Evolutionary conservation across 805 yeast species (phyloP).

Genomic region (Geotrichum ghanense): DNA sequence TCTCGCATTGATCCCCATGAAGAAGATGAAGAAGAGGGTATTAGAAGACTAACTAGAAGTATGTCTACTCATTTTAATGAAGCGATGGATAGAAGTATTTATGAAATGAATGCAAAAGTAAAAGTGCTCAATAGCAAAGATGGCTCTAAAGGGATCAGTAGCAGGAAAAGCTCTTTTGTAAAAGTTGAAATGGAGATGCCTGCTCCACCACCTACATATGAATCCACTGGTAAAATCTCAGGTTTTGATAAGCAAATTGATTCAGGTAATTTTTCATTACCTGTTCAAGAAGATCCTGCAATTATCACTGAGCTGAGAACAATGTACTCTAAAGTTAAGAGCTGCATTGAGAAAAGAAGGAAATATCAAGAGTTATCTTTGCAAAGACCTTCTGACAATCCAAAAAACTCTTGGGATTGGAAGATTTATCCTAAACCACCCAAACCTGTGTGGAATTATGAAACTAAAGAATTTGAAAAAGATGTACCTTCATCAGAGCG

Average conservation of each 20-base stretch:
- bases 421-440: conserved; percentile 88
- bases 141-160: conserved; percentile 3
- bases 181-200: conserved; percentile 11
- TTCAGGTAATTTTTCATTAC: not conserved
- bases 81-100: conserved; percentile 51
- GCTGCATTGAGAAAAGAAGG: conserved; percentile 61
- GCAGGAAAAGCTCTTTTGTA: conserved; percentile 7
- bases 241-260: not conserved
- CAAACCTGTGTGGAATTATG: conserved; percentile 68
- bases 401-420: conserved; percentile 72
- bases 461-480: conserved; percentile 39
- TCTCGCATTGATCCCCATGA: conserved; percentile 7
- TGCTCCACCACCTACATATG: conserved; percentile 10
- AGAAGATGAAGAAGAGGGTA: conserved; percentile 8
- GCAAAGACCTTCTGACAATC: conserved; percentile 70
- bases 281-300: conserved; percentile 21
- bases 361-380: conserved; percentile 61
- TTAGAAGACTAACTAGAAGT: not conserved
- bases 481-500: conserved; percentile 31
- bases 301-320: conserved; percentile 24
- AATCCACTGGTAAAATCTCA: not conserved
- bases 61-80: conserved; percentile 38
- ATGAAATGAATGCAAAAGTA: conserved; percentile 57
- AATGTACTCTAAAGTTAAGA: conserved; percentile 27
- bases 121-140: conserved; percentile 30